Evolutionary conservation across 169 alveolate species (phyloP).

Genomic region (Plasmodium blacklocki): DNA sequence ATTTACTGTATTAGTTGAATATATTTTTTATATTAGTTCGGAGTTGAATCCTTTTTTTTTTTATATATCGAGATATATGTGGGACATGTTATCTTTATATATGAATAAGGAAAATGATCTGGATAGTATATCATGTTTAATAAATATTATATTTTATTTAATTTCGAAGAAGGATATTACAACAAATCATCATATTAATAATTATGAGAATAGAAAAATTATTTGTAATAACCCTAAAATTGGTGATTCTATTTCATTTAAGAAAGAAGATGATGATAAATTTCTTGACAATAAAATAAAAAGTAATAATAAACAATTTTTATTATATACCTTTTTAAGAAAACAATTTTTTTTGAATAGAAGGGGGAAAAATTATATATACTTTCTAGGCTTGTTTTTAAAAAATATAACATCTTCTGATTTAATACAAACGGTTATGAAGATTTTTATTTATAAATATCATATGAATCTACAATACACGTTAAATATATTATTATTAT

Average conservation of each 20-base stretch:
- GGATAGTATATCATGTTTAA: constrained; percentile 1
- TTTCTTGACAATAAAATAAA: not conserved
- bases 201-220: too few species aligned
- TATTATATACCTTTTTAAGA: constrained; percentile 64
- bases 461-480: constrained; percentile 52
- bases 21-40: constrained; percentile 67
- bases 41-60: constrained; percentile 56
- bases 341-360: constrained; percentile 38
- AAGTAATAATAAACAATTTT: constrained; percentile 20
- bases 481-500: constrained; percentile 21
- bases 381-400: constrained; percentile 22
- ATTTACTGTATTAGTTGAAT: constrained; percentile 30
- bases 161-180: constrained; percentile 5
- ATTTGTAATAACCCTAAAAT: not conserved
- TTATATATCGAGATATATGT: constrained; percentile 24
- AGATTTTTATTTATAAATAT: constrained; percentile 5
- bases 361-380: constrained; percentile 52
- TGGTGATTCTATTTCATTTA: not conserved
- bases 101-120: constrained; percentile 26
- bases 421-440: constrained; percentile 12
- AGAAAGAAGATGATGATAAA: not conserved
- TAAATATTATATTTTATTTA: constrained; percentile 32
- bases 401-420: constrained; percentile 28
- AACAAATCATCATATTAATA: not conserved
- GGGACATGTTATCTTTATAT: constrained; percentile 16